Evolutionary conservation across 371 early-diverging fungal species (phyloP), one percentile per base, ranked within the genome.

Genomic region (Nematocida displodere): DNA sequence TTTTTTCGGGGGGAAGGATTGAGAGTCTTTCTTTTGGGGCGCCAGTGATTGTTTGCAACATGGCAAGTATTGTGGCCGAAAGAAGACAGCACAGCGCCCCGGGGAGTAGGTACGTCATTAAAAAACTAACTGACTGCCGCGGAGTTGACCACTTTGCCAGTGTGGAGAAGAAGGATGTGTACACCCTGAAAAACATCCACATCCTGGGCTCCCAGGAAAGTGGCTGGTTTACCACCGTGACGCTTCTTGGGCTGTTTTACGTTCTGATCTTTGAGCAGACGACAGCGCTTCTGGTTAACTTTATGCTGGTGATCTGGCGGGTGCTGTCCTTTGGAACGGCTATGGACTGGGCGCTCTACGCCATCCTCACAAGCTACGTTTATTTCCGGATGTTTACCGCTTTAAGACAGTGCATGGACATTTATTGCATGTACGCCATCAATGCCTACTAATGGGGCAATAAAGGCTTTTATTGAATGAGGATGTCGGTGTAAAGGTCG

Each of bases 251-350:
- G n/a, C 3, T 68, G 2, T n/a, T 79, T 13, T 80, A 78, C 52
- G 54, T 65, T 49, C 17, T 82, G 24, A 22, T 54, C 15, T 47
- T 50, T 28, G 64, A 66, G 24, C 17, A 42, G 17, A 55, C 54
- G 8, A 53, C 66, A 26, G 40, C 82, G 13, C 29, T 54, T 1
- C 54, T 76, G 46, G 66, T 82, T 63, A 84, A 84, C 63, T 81
- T 80, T 48, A 28, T 80, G 11, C 81, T 84, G 40, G 79, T 81
- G 20, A 59, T 78, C 37, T 84, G 84, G 84, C 56, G 84, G 62
- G 50, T 82, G 1, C 17, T 76, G 24, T 64, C 82, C n/a, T 84
- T 80, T 68, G 66, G 78, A 36, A 82, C 62, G 40, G 4, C 55
- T 20, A 22, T 81, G 28, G 84, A 84, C 54, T 63, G 78, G 49